Conservation (phyloP, 768 basidiomycete species). For the Butyriboletus loyo region DNA sequence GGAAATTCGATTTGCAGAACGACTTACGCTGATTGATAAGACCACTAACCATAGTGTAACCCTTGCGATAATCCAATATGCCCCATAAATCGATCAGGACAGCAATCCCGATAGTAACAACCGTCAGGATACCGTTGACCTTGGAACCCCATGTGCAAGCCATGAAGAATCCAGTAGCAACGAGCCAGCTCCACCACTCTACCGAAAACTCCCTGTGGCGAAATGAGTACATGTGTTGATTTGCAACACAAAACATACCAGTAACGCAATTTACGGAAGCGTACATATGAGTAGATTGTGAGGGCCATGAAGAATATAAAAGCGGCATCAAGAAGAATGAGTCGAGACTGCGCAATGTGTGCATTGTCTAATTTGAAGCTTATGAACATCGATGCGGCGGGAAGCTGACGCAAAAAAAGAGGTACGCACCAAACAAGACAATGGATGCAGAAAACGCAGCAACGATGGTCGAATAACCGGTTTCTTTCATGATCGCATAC, state of each 20-base stretch:
- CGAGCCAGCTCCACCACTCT: slow-evolving; percentile 95
- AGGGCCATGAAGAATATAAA: slow-evolving; percentile 95
- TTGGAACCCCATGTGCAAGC: slow-evolving; percentile 97
- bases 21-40: not conserved
- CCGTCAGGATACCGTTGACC: slow-evolving; percentile 94
- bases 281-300: slow-evolving; percentile 89
- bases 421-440: slow-evolving; percentile 77
- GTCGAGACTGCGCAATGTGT: slow-evolving; percentile 92
- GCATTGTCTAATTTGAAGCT: slow-evolving; percentile 70
- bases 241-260: slow-evolving; percentile 43
- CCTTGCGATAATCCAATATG: slow-evolving; percentile 79
- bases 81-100: slow-evolving; percentile 95
- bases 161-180: slow-evolving; percentile 88
- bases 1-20: not conserved
- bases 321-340: slow-evolving; percentile 92
- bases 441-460: slow-evolving; percentile 86
- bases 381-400: slow-evolving; percentile 1
- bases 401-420: not conserved
- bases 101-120: slow-evolving; percentile 83
- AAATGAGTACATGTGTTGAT: slow-evolving; percentile 1
- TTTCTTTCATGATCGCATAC: slow-evolving; percentile 97
- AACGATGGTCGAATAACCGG: slow-evolving; percentile 89
- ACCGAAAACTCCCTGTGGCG: slow-evolving; percentile 72
- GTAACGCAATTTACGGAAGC: slow-evolving; percentile 93
- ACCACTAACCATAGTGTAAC: slow-evolving; percentile 65